phyloP scores from a whole-genome alignment of 495 filamentous ascomycete genomes.

The Hypoxylon fragiforme region DNA sequence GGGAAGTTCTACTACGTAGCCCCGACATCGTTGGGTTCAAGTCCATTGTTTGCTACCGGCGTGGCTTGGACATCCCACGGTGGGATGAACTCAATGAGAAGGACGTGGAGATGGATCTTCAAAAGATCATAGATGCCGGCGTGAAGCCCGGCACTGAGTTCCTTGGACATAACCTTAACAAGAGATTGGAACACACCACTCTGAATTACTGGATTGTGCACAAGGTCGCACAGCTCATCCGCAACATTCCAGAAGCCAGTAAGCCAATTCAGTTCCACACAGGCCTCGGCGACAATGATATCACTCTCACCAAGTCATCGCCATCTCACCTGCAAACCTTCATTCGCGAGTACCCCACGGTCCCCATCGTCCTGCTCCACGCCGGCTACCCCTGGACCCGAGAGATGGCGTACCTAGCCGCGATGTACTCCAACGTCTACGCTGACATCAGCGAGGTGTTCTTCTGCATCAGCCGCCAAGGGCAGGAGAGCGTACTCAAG shows the following conservation, averaged over 20 bases:
- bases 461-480: constrained; percentile 77
- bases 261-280: constrained; percentile 90
- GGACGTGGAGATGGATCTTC: constrained; percentile 31
- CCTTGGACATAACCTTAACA: constrained; percentile 5
- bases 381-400: constrained; percentile 83
- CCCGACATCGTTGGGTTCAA: constrained; percentile 81
- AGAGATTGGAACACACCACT: constrained; percentile 62
- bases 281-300: constrained; percentile 83
- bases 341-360: constrained; percentile 66
- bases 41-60: constrained; percentile 81
- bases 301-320: constrained; percentile 68
- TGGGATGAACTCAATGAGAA: constrained; percentile 27
- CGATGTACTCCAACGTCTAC: constrained; percentile 80
- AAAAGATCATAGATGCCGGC: constrained; percentile 33
- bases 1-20: constrained; percentile 64
- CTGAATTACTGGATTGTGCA: constrained; percentile 71
- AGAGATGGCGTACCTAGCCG: constrained; percentile 80
- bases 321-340: constrained; percentile 77
- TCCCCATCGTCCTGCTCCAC: constrained; percentile 81
- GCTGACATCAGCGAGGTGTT: constrained; percentile 88
- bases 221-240: constrained; percentile 54
- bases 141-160: constrained; percentile 37
- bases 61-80: constrained; percentile 63
- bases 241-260: constrained; percentile 41
- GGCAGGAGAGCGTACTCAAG: constrained; percentile 72